Percentiles rank a stretch among this genome's conserved stretches.
Conservation (phyloP, 2,329 filamentous ascomycete genomes). For the Simplicillium sp. region DNA sequence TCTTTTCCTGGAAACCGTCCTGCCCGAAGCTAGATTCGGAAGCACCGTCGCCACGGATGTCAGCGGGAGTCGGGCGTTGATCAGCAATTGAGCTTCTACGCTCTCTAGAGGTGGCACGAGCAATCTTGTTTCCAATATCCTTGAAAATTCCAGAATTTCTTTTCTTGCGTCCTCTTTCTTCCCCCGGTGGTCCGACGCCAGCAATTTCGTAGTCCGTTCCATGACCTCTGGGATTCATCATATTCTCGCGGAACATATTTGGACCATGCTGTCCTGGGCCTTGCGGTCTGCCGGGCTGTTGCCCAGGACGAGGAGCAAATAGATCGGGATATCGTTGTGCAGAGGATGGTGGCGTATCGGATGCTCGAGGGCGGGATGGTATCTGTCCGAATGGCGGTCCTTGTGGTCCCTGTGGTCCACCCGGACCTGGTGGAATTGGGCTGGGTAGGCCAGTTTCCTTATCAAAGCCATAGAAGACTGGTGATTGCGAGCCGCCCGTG, state of each 20-base stretch:
- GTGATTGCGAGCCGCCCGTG: conserved; percentile 16
- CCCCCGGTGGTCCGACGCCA: conserved; percentile 22
- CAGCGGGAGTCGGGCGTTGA: conserved; percentile 6
- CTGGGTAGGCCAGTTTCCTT: conserved; percentile 37
- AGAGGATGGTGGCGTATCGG: conserved; percentile 40
- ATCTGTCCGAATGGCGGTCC: conserved; percentile 8
- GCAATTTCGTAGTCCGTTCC: conserved; percentile 27
- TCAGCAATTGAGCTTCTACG: conserved; percentile 18
- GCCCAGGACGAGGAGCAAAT: conserved; percentile 22
- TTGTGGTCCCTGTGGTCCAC: conserved; percentile 4
- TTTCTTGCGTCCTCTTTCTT: conserved; percentile 25
- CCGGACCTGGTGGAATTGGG: conserved; percentile 6
- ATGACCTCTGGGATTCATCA: conserved; percentile 28
- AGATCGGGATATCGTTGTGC: conserved; percentile 39
- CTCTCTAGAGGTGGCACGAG: conserved; percentile 20
- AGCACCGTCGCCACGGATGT: conserved; percentile 25
- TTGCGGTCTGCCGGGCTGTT: background rate
- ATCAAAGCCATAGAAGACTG: conserved; percentile 30
- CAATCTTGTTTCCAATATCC: conserved; percentile 36
- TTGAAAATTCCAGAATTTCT: conserved; percentile 40
- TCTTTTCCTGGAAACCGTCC: conserved; percentile 27
- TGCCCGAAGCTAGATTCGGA: conserved; percentile 30
- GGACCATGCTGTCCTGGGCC: background rate
- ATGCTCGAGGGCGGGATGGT: conserved; percentile 9
- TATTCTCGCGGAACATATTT: conserved; percentile 13